Evolutionary conservation across 495 filamentous ascomycete genomes (phyloP), one percentile per base, ranked within the genome.

Genomic region (Trichocladium uniseriatum): DNA sequence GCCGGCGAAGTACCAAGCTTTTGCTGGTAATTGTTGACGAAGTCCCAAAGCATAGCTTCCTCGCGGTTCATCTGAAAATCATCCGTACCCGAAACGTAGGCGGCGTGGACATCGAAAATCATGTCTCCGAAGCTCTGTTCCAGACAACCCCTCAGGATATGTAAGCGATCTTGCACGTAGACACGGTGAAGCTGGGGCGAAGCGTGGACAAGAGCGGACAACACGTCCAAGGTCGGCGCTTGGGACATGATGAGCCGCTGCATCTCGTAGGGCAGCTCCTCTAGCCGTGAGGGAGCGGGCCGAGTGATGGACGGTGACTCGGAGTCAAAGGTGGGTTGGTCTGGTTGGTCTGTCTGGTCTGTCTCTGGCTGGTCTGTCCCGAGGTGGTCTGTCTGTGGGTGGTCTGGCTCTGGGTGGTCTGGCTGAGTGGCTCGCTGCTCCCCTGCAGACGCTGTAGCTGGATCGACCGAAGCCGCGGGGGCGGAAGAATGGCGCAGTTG

Each of bases 191-290:
- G n/a, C 18, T 6, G 21, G 21, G 45, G 34, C 16, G 45, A 47
- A n/a, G 45, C 45, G 27, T 47, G 45, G 35, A 39, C 35, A 15
- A 47, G 22, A 14, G 44, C 44, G 20, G 18, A 1, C 24, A 46
- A 29, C 13, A 20, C 20, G 24, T 28, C 20, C 1, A 48, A 32
- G 22, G 22, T 28, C 14, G 27, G 40, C n/a, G 40, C 22, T 7
- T 43, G 27, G 21, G 40, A 15, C 24, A 43, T 1, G 40, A 43
- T 43, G 24, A 43, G 40, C n/a, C 40, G 40, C 22, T 43, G 40
- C 21, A 43, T 43, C 15, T 43, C 40, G 15, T 29, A 29, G n/a
- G 40, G 40, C 40, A 43, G 40, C 3, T 9, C 6, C 15, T 43
- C 40, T n/a, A 43, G 40, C n/a, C n/a, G n/a, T 22, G 24, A 18